Base-by-base conservation (phyloP, 768 basidiomycete species). In the Sarcodon sp. region DNA sequence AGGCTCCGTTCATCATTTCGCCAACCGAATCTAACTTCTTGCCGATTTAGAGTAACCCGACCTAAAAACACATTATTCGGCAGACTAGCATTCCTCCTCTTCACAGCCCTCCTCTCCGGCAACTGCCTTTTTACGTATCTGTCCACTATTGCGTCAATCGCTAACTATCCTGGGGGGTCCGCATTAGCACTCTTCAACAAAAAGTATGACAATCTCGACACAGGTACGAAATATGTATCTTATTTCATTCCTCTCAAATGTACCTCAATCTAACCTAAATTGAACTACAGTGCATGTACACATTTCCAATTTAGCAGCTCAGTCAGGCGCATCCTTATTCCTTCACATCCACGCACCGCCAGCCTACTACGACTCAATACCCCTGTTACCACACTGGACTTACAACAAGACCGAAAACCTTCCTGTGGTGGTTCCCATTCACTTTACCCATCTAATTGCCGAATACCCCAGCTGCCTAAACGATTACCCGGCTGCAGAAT, bases 311-410 rank as follows among this genome's bases (percentile, higher is more conserved):
- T 75, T 90, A 39, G 85, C 87, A 1, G 82, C 88, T 2, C 92
- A 94, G 62, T 90, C 84, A 0, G 94, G 96, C 2, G 87, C 89
- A 3, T 85, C 89, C 0, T 78, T 92, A 47, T 96, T 97, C 70
- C 77, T 80, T 16, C 86, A 88, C 36, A 70, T 75, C 16, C 68
- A 83, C 47, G 64, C 80, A 0, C 70, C 73, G 0, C 84, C 89
- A 1, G 71, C 72, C 46, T 59, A 67, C 46, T 13, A 48, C 38
- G 54, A 35, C 45, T 47, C 57, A 18, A 44, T 51, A 44, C 46
- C 46, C 33, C 41, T 52, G 10, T 35, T 21, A 0, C 37, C 44
- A 9, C 47, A 56, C 32, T 89, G 87, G 83, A 69, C 64, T 35
- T 94, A 92, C 65, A 77, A 88, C 65, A 94, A 91, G 68, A 83